A percentile compares a stretch with the other conserved stretches of the same genome.
These are phyloP conservation scores for Salix purpurea DNA, from an alignment of 345 rosid genomes.

Conservation along the genomic window DNA sequence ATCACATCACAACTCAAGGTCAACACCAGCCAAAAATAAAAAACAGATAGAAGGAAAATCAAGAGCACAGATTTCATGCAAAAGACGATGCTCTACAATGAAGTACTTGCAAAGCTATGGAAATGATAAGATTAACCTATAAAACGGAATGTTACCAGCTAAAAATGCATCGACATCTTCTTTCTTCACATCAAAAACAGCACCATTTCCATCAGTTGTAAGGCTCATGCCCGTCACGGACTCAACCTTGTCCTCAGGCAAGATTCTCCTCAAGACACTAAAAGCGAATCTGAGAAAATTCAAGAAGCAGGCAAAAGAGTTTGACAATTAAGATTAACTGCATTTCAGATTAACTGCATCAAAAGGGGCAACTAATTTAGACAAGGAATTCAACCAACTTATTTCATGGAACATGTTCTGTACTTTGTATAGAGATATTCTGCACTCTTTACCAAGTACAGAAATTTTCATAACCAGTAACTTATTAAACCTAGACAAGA, in stretches of 20 bases:
- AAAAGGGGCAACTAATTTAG: neutral
- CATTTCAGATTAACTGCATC: neutral
- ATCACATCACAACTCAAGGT: neutral
- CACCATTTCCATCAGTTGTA: slow-evolving; percentile 75
- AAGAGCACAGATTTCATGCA: neutral
- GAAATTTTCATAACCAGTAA: neutral
- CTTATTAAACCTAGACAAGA: neutral
- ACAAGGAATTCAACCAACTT: neutral
- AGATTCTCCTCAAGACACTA: slow-evolving; percentile 62
- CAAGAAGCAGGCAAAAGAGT: neutral
- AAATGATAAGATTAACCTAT: neutral
- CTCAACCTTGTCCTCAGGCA: slow-evolving; percentile 96
- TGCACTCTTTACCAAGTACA: neutral
- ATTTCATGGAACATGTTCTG: neutral
- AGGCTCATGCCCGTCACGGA: slow-evolving; percentile 65
- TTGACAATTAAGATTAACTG: neutral
- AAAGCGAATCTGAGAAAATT: slow-evolving; percentile 50
- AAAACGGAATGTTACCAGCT: slow-evolving; percentile 33
- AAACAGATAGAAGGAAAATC: neutral
- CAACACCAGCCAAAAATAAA: neutral
- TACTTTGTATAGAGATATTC: neutral
- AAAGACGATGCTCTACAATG: neutral
- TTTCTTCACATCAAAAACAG: slow-evolving; percentile 71
- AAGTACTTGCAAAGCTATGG: neutral
- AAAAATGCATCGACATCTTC: slow-evolving; percentile 62